phyloP scores from a whole-genome alignment of 2,329 filamentous ascomycete species.

The Venturia effusa region DNA sequence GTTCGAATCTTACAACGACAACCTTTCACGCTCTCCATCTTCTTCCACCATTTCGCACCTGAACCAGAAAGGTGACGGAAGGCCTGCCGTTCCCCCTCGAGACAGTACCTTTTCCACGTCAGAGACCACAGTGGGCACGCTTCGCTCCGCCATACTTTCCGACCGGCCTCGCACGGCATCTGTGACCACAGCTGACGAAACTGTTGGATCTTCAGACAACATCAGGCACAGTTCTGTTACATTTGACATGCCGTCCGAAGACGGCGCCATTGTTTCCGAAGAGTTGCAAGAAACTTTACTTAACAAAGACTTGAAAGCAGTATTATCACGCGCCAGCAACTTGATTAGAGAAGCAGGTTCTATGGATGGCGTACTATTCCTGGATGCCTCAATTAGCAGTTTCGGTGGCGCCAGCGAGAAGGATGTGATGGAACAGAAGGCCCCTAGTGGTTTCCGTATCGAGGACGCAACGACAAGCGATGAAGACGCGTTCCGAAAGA shows the following conservation, averaged over 20 bases:
- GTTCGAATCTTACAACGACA: not conserved
- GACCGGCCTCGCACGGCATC: not conserved
- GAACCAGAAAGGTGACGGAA: not conserved
- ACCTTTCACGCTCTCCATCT: not conserved
- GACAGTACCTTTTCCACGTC: not conserved
- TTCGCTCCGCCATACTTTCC: not conserved
- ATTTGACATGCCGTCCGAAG: not conserved
- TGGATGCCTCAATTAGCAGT: not conserved
- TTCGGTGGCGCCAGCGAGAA: slow-evolving; percentile 5
- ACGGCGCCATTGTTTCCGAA: not conserved
- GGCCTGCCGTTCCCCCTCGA: not conserved
- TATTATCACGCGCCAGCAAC: slow-evolving; percentile 3
- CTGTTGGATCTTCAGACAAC: not conserved
- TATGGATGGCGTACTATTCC: slow-evolving; percentile 5
- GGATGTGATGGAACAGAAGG: not conserved
- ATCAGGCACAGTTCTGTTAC: not conserved
- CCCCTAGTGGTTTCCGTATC: not conserved
- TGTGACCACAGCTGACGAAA: not conserved
- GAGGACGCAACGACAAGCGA: not conserved
- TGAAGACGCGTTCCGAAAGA: not conserved
- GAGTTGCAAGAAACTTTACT: not conserved
- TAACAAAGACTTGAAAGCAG: not conserved
- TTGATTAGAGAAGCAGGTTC: slow-evolving; percentile 7
- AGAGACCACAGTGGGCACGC: not conserved
- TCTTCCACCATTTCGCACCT: not conserved